phyloP scores from a whole-genome alignment of 768 basidiomycete species.

The Tulasnella sp. region DNA sequence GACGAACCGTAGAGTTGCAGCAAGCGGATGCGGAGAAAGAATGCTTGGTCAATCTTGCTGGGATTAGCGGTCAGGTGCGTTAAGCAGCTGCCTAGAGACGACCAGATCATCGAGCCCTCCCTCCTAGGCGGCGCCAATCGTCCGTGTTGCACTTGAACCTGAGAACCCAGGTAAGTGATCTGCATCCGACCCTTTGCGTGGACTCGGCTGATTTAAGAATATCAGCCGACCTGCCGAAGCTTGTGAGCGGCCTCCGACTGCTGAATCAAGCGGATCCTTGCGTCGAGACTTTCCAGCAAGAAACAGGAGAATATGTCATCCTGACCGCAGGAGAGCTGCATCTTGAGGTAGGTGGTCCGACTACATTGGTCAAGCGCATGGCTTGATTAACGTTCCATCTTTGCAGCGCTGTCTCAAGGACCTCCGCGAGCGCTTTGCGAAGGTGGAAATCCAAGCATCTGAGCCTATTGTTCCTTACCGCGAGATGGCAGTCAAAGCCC shows the following conservation, averaged over 20 bases:
- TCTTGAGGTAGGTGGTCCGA: constrained; percentile 63
- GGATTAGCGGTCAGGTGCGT: constrained; percentile 59
- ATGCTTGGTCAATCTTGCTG: constrained; percentile 76
- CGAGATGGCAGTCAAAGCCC: constrained; percentile 81
- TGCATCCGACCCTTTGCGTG: constrained; percentile 30
- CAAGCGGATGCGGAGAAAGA: constrained; percentile 37
- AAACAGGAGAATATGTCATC: constrained; percentile 96
- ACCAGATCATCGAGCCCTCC: background rate
- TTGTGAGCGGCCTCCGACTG: constrained; percentile 80
- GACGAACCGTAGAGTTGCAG: constrained; percentile 35
- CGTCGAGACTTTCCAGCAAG: constrained; percentile 94
- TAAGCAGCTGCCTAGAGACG: background rate
- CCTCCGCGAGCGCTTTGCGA: constrained; percentile 90
- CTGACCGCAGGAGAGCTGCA: constrained; percentile 94
- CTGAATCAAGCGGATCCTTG: constrained; percentile 95
- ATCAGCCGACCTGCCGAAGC: constrained; percentile 74
- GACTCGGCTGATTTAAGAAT: background rate
- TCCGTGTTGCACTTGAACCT: constrained; percentile 92
- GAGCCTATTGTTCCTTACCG: constrained; percentile 97
- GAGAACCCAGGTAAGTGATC: constrained; percentile 48
- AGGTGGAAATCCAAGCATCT: constrained; percentile 87
- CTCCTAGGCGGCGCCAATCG: constrained; percentile 75
- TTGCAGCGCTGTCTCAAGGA: constrained; percentile 89
- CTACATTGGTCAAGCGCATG: background rate
- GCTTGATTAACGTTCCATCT: background rate